Conservation (phyloP, 129 eudicot genomes). For the Tagetes patula region DNA sequence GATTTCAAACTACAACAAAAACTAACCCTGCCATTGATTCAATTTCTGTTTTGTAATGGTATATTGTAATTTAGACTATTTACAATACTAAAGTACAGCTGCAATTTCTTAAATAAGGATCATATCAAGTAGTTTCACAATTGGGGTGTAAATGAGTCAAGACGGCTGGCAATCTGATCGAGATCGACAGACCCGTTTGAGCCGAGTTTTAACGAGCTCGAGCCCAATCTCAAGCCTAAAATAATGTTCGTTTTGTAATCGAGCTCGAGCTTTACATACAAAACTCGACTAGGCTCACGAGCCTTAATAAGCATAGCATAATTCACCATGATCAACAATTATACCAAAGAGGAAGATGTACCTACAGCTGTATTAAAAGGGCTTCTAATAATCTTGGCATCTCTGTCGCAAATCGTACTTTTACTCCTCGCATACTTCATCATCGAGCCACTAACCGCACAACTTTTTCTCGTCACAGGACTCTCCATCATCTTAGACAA, state of each 20-base stretch:
- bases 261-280: too few relatives aligned
- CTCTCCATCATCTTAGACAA: slow-evolving; percentile 56
- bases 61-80: neutral
- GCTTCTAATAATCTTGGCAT: slow-evolving; percentile 55
- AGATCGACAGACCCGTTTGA: too few relatives aligned
- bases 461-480: slow-evolving; percentile 65
- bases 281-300: too few relatives aligned
- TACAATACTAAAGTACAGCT: neutral
- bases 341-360: slow-evolving; percentile 59
- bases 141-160: too few relatives aligned
- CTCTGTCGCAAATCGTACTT: slow-evolving; percentile 69
- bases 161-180: too few relatives aligned
- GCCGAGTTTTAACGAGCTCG: too few relatives aligned
- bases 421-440: slow-evolving; percentile 84
- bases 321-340: slow-evolving; percentile 7
- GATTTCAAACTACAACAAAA: slow-evolving; percentile 1
- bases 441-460: slow-evolving; percentile 45
- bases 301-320: neutral
- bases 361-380: slow-evolving; percentile 91
- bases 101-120: neutral
- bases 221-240: too few relatives aligned
- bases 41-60: neutral
- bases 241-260: too few relatives aligned
- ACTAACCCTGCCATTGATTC: neutral
- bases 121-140: neutral